Conservation (phyloP, 805 yeast genomes). For the Diddensiella caesifluorescens region DNA sequence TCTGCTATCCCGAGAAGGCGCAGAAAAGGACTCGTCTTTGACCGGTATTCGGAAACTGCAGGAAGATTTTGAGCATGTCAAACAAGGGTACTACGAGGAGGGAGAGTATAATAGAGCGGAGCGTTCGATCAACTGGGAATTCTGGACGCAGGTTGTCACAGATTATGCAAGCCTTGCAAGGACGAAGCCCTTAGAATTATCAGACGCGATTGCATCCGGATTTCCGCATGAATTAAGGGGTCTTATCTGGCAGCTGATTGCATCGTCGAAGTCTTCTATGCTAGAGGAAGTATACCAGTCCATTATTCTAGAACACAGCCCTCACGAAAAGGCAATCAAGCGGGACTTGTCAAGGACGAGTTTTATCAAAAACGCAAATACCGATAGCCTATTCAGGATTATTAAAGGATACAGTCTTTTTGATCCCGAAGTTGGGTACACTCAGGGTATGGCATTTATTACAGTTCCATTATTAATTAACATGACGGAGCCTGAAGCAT, state of each 20-base stretch:
- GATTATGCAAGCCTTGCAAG: conserved; percentile 67
- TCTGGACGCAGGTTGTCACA: conserved; percentile 79
- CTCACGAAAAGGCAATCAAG: conserved; percentile 68
- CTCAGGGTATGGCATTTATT: conserved; percentile 96
- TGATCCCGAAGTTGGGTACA: conserved; percentile 93
- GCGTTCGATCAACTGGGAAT: conserved; percentile 41
- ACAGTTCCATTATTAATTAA: conserved; percentile 79
- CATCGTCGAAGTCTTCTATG: conserved; percentile 64
- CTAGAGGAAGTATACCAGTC: conserved; percentile 55
- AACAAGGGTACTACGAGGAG: conserved; percentile 11
- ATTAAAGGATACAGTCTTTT: conserved; percentile 78
- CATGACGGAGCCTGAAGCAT: conserved; percentile 77
- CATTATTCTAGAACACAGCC: conserved; percentile 44
- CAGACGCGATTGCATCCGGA: conserved; percentile 62
- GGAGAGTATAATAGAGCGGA: conserved; percentile 5
- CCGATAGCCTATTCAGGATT: conserved; percentile 63
- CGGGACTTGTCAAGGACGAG: conserved; percentile 84
- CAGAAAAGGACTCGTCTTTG: conserved; percentile 47
- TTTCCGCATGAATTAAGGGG: conserved; percentile 84
- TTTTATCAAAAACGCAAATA: conserved; percentile 63
- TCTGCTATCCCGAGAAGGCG: conserved; percentile 44
- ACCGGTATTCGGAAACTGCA: conserved; percentile 38
- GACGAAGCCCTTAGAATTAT: conserved; percentile 53
- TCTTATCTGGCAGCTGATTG: conserved; percentile 85
- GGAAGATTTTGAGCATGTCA: conserved; percentile 29